A percentile compares a stretch with the other conserved stretches of the same genome.
phyloP scores from a whole-genome alignment of 2,329 filamentous ascomycete genomes.

The Mollisia scopiformis region DNA sequence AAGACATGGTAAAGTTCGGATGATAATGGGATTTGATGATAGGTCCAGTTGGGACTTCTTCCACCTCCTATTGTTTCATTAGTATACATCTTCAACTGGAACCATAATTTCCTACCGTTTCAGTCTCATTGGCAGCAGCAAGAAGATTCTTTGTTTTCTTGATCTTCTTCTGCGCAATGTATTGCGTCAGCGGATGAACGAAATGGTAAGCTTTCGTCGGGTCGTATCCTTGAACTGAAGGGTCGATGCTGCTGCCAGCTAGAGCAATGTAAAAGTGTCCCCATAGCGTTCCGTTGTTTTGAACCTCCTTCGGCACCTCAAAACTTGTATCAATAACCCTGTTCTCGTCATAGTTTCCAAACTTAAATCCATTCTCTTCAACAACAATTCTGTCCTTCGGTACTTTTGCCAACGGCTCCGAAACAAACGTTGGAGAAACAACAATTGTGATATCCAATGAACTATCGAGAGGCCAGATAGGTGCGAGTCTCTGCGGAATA shows the following conservation, averaged over 20 bases:
- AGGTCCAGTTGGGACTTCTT: conserved; percentile 60
- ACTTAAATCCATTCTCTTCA: conserved; percentile 77
- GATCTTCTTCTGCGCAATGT: conserved; percentile 88
- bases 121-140: conserved; percentile 51
- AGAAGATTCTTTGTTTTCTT: conserved; percentile 87
- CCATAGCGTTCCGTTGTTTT: conserved; percentile 92
- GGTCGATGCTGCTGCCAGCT: conserved; percentile 76
- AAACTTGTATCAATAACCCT: conserved; percentile 79
- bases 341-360: conserved; percentile 79
- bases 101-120: conserved; percentile 44
- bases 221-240: conserved; percentile 72
- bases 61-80: conserved; percentile 51
- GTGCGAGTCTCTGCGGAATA: conserved; percentile 73
- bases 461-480: conserved; percentile 84
- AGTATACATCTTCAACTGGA: conserved; percentile 38
- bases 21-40: conserved; percentile 88
- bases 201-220: conserved; percentile 80
- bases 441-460: conserved; percentile 83
- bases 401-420: conserved; percentile 67
- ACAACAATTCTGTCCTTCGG: conserved; percentile 73
- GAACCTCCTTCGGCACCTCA: conserved; percentile 74
- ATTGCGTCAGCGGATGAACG: conserved; percentile 82
- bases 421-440: conserved; percentile 73
- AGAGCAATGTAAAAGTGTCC: conserved; percentile 91
- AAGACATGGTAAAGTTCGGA: conserved; percentile 87